Percentiles rank a stretch among this genome's conserved stretches.
phyloP scores from a whole-genome alignment of 2,329 filamentous ascomycete species.

The Claviceps humidiphila region DNA sequence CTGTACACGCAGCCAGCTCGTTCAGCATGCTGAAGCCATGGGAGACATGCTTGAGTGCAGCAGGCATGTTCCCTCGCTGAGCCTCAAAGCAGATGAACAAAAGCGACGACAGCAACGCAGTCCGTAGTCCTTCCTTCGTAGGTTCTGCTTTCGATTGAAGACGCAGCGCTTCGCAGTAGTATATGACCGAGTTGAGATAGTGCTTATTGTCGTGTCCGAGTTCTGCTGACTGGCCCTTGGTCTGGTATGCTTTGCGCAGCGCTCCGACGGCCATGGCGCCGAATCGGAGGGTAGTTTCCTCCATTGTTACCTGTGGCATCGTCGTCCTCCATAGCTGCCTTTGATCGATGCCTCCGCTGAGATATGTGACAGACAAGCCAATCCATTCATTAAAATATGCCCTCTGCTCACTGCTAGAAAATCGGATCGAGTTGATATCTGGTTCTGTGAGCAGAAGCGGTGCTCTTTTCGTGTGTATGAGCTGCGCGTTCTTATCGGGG shows the following conservation, averaged over 20 bases:
- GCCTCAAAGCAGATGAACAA: constrained; percentile 29
- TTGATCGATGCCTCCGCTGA: constrained; percentile 21
- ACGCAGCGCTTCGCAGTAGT: constrained; percentile 28
- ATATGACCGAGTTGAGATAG: constrained; percentile 26
- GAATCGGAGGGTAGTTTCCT: constrained; percentile 24
- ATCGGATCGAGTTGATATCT: constrained; percentile 20
- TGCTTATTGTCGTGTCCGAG: constrained; percentile 20
- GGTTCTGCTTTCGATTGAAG: constrained; percentile 24
- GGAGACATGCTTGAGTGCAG: constrained; percentile 26
- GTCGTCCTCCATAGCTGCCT: constrained; percentile 25
- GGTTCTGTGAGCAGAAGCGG: constrained; percentile 20
- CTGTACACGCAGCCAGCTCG: constrained; percentile 22
- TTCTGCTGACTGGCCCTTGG: constrained; percentile 10
- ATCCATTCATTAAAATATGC: constrained; percentile 27
- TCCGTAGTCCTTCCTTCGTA: constrained; percentile 22
- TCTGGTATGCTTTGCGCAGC: constrained; percentile 20
- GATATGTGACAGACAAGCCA: constrained; percentile 20
- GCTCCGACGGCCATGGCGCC: constrained; percentile 29
- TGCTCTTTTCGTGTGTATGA: constrained; percentile 19
- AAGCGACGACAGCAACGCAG: constrained; percentile 25
- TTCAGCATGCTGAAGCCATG: constrained; percentile 28
- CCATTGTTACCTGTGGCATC: constrained; percentile 26
- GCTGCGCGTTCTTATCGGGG: constrained; percentile 12
- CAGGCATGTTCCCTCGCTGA: constrained; percentile 25
- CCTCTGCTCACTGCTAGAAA: constrained; percentile 20